Evolutionary conservation across 305 asterid genomes (phyloP).

Genomic region (Ilex paraguariensis): DNA sequence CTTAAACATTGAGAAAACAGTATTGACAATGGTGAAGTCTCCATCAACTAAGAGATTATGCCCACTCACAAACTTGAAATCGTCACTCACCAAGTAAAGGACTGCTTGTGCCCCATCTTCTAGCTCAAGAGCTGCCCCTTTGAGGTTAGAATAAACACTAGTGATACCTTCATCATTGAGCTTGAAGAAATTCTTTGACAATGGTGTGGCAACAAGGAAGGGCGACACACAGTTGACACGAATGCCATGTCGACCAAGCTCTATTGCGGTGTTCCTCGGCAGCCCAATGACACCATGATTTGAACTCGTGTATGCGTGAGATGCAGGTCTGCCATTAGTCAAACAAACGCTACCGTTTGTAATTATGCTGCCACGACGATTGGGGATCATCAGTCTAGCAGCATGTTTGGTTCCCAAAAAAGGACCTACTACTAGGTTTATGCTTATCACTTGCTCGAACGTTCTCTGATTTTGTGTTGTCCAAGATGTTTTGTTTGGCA

Average conservation of each 20-base stretch:
- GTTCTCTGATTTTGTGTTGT: conserved; percentile 30
- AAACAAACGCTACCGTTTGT: conserved; percentile 14
- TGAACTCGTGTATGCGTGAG: conserved; percentile 17
- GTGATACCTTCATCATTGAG: neutral
- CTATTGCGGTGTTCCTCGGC: conserved; percentile 10
- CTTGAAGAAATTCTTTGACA: conserved; percentile 6
- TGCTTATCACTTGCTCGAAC: conserved; percentile 8
- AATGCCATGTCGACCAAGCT: conserved; percentile 18
- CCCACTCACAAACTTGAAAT: conserved; percentile 27
- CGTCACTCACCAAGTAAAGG: conserved; percentile 26
- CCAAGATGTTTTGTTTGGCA: conserved; percentile 25
- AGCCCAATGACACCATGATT: conserved; percentile 20
- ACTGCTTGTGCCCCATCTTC: conserved; percentile 29
- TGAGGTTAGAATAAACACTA: conserved; percentile 8
- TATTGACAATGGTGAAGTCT: conserved; percentile 1
- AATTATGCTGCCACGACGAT: conserved; percentile 11
- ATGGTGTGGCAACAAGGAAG: conserved; percentile 11
- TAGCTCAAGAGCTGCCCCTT: conserved; percentile 3
- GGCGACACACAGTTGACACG: conserved; percentile 26
- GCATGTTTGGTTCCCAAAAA: conserved; percentile 20
- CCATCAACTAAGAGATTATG: conserved; percentile 25
- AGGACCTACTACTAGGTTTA: conserved; percentile 12
- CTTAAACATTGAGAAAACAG: too few relatives aligned
- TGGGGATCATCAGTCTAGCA: conserved; percentile 19
- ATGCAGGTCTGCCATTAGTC: neutral